Base-by-base conservation (phyloP, 1,284 basidiomycete genomes). In the Irpex lacteus region DNA sequence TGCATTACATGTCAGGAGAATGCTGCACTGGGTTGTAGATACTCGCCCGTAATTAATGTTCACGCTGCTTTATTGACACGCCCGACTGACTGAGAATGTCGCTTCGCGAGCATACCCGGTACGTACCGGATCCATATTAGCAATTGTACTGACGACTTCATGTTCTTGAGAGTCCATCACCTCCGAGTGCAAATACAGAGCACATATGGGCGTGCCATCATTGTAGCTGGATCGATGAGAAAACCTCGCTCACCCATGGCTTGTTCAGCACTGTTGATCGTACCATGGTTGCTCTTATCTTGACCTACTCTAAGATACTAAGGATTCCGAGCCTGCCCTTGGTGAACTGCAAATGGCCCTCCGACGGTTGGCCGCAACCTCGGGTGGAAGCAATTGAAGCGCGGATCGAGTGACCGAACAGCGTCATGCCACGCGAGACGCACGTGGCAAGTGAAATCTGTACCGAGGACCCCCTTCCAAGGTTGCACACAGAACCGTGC, bases 311-410 rank as follows among this genome's bases (percentile, higher is more conserved):
- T 26, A 26, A 1, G 21, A 26, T 26, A 26, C 21, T 26, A 26
- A 26, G 21, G 21, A 26, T 26, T 26, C 13, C 18, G 11, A 13
- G 44, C 4, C 13, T 49, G 44, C 44, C 18, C 44, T 4, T 49
- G 44, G 18, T 13, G 18, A 26, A 53, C 40, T 44, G 8, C 40
- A 44, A 44, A 44, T 44, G 40, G 40, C 40, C 15, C 40, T 44
- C 54, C 54, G 54, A 56, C 18, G 54, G 13, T 21, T 56, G 54
- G 54, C 54, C 54, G 54, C 9, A 56, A 34, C 54, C 34, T 56
- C 54, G 26, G 54, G 13, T 56, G 26, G 32, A 19, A 26, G 9
- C 18, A 19, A 18, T 2, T n/a, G 13, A 18, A 21, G 50, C 1
- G 50, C 50, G 50, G 50, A 21, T 18, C 50, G 50, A 19, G 19